A percentile compares a stretch with the other conserved stretches of the same genome.
Conservation (phyloP, 352 stramenopile genomes). For the Detonula confervacea region DNA sequence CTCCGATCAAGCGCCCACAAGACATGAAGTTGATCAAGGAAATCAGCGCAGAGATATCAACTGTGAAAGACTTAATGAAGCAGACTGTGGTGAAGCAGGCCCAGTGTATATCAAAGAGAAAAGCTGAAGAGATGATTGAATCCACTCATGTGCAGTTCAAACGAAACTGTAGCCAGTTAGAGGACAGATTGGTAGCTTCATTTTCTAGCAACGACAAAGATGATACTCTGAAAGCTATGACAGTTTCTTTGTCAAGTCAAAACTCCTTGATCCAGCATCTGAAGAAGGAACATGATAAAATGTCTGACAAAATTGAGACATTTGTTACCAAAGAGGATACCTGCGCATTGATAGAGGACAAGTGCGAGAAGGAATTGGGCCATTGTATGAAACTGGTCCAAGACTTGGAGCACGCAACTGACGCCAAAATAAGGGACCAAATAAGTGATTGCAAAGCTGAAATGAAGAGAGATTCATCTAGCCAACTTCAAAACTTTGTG, state of each 20-base stretch:
- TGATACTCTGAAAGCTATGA: not conserved
- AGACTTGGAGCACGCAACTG: not conserved
- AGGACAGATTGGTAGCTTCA: slow-evolving; percentile 1
- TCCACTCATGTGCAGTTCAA: slow-evolving; percentile 1
- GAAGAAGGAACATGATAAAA: slow-evolving; percentile 14
- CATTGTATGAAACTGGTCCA: not conserved
- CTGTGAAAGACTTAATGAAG: slow-evolving; percentile 24
- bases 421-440: not conserved
- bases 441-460: not conserved
- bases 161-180: slow-evolving; percentile 14
- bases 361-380: slow-evolving; percentile 3
- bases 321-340: slow-evolving; percentile 20
- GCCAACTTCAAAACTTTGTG: not conserved
- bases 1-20: not conserved
- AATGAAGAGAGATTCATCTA: not conserved
- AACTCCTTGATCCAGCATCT: slow-evolving; percentile 6
- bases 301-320: not conserved
- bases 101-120: slow-evolving; percentile 23
- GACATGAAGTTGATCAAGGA: slow-evolving; percentile 14
- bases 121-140: slow-evolving; percentile 10
- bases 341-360: not conserved
- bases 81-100: slow-evolving; percentile 1
- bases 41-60: slow-evolving; percentile 21
- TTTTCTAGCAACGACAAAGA: not conserved
- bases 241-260: slow-evolving; percentile 2